Evolutionary conservation across 1,284 basidiomycete species (phyloP), one percentile per base, ranked within the genome.

Genomic region (Ustilago sp.): DNA sequence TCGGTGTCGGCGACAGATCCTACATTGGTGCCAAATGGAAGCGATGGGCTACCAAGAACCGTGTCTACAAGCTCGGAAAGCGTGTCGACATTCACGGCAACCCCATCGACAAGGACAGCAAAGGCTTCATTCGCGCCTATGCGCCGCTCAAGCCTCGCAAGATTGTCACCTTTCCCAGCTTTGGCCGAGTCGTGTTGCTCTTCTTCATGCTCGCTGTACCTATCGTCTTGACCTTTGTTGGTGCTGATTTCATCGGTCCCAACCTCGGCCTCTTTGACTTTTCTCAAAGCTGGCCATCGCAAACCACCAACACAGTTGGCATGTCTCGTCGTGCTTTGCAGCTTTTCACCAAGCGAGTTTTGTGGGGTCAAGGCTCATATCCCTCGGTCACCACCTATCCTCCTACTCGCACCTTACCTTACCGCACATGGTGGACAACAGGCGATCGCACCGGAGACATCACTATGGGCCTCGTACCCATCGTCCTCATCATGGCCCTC

Each of bases 391-490:
- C 75, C 52, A 83, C 78, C 43, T 63, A 59, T 55, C 77, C 59
- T 54, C 83, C 81, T 89, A 90, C 3, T 87, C 89, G 75, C 90
- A 91, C 86, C 90, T 90, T 59, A 91, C 94, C 81, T 77, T 85
- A 86, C 58, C 93, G 93, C 85, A 89, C 91, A 3, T 91, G 91
- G 87, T 95, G 93, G 93, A 92, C 93, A 0, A 88, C 90, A 0
- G 92, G 91, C 17, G 90, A 90, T 35, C 88, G 93, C 28, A 90
- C 91, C 9, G 93, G 93, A 1, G 88, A 92, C 68, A 91, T 94
- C 64, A 90, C 92, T 2, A 94, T 93, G 81, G 91, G 92, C 1
- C 88, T 94, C 35, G 88, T 93, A 35, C 93, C 93, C 0, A 88
- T 94, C 17, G 90, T 91, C 62, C 88, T 94, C 62, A 88, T 94